Conservation (phyloP, 2,329 filamentous ascomycete genomes). For the Annulohypoxylon truncatum region DNA sequence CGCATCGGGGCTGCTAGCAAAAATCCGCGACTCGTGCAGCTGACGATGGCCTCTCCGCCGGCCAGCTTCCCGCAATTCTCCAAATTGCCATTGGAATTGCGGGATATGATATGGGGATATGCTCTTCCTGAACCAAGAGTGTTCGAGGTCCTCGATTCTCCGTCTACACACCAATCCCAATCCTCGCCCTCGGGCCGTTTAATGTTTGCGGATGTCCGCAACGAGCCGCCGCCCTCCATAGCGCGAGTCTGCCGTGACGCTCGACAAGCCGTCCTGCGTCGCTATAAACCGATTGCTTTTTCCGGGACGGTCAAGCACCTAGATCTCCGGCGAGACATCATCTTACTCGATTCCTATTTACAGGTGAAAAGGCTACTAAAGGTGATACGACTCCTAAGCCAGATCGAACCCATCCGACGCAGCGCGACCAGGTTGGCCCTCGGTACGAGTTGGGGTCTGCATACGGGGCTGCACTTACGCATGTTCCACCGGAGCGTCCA, state of each 20-base stretch:
- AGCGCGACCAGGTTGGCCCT: constrained; percentile 56
- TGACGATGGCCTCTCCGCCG: constrained; percentile 31
- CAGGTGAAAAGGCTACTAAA: constrained; percentile 60
- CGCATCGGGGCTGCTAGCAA: constrained; percentile 1
- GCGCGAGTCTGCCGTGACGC: constrained; percentile 59
- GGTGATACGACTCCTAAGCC: constrained; percentile 59
- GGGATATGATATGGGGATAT: constrained; percentile 60
- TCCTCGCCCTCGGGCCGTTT: constrained; percentile 56
- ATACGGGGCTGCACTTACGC: constrained; percentile 60
- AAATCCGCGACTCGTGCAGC: constrained; percentile 6
- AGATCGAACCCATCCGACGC: constrained; percentile 58
- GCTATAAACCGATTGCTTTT: constrained; percentile 58
- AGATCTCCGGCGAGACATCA: constrained; percentile 58
- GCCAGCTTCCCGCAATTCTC: constrained; percentile 46
- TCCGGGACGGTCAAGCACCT: constrained; percentile 60
- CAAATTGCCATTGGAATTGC: constrained; percentile 58
- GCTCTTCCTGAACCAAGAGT: constrained; percentile 59
- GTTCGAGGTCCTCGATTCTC: constrained; percentile 61
- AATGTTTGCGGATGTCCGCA: constrained; percentile 60
- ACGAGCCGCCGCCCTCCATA: constrained; percentile 58
- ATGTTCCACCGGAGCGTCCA: constrained; percentile 58
- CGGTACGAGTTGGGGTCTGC: constrained; percentile 60
- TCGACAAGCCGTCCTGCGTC: constrained; percentile 56
- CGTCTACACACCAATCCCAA: constrained; percentile 53
- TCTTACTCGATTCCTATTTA: constrained; percentile 61